These are phyloP conservation scores for Berkeleyomyces basicola DNA, from an alignment of 2,329 filamentous ascomycete species.

Conservation along the genomic window DNA sequence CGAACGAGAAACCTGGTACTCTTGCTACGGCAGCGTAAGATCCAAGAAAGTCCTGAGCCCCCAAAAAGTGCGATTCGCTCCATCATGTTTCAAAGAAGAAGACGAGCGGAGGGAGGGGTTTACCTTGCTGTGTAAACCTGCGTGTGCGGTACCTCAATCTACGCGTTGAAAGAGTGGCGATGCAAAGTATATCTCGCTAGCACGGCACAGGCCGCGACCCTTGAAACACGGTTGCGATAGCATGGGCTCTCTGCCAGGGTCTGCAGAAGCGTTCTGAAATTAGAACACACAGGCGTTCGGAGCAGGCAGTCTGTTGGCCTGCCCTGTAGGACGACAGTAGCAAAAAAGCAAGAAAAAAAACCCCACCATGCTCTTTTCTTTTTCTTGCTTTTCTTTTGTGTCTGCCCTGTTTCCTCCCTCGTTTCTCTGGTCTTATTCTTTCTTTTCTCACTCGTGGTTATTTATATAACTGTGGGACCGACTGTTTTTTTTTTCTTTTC, in stretches of 20 bases:
- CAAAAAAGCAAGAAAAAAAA: too few relatives aligned
- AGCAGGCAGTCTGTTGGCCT: too few relatives aligned
- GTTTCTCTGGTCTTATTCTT: too few relatives aligned
- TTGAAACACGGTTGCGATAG: background rate
- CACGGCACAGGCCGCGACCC: background rate
- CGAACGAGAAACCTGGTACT: background rate
- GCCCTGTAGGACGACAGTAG: too few relatives aligned
- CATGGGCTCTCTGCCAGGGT: background rate
- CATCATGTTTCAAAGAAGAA: background rate
- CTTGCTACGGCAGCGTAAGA: background rate
- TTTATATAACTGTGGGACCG: too few relatives aligned
- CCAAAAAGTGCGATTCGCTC: background rate
- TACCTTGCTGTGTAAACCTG: background rate
- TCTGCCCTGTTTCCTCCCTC: too few relatives aligned
- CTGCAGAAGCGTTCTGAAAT: background rate
- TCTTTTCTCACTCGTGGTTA: too few relatives aligned
- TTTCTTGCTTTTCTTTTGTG: too few relatives aligned
- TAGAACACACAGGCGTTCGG: background rate
- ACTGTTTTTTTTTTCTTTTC: background rate
- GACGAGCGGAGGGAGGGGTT: background rate
- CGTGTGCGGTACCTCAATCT: background rate
- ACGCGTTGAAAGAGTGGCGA: background rate
- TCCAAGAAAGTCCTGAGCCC: background rate
- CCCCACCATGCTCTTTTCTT: too few relatives aligned
- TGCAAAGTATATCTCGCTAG: background rate